A percentile compares a stretch with the other conserved stretches of the same genome.
Evolutionary conservation across 2,329 filamentous ascomycete genomes (phyloP).

Genomic region (Pestalotiopsis sp.): DNA sequence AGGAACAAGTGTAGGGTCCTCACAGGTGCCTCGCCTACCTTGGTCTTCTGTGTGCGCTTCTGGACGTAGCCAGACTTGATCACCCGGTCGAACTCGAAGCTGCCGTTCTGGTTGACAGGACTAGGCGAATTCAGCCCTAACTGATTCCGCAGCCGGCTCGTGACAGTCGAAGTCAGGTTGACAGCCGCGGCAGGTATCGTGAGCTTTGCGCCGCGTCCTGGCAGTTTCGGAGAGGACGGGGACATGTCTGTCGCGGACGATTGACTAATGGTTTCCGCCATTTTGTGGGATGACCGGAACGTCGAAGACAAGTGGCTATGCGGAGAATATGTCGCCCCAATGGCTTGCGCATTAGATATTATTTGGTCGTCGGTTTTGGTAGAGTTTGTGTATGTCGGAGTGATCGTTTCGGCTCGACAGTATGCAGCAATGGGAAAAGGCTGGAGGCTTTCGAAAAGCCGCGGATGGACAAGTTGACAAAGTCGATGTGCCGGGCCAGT

Average conservation of each 20-base stretch:
- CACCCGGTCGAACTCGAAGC: constrained; percentile 93
- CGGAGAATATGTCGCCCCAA: neutral
- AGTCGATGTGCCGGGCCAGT: neutral
- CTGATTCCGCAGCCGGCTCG: constrained; percentile 38
- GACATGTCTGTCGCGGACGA: constrained; percentile 17
- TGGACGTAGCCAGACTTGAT: constrained; percentile 85
- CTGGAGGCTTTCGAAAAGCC: neutral
- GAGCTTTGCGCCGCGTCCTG: constrained; percentile 26
- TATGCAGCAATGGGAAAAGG: neutral
- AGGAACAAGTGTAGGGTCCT: neutral
- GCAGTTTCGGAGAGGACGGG: constrained; percentile 16
- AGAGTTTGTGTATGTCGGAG: neutral
- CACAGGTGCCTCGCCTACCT: constrained; percentile 52
- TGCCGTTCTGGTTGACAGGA: constrained; percentile 90
- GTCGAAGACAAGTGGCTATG: neutral
- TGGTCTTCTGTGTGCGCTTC: constrained; percentile 91
- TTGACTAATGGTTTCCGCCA: constrained; percentile 27
- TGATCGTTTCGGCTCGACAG: neutral
- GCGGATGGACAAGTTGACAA: neutral
- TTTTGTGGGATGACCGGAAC: constrained; percentile 7
- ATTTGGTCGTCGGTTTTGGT: neutral
- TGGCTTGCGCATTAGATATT: constrained; percentile 5
- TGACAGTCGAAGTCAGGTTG: constrained; percentile 21
- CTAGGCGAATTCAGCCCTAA: constrained; percentile 68
- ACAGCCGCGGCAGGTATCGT: constrained; percentile 25